phyloP scores from a whole-genome alignment of 805 yeast genomes.

The Wickerhamomyces tratensis region DNA sequence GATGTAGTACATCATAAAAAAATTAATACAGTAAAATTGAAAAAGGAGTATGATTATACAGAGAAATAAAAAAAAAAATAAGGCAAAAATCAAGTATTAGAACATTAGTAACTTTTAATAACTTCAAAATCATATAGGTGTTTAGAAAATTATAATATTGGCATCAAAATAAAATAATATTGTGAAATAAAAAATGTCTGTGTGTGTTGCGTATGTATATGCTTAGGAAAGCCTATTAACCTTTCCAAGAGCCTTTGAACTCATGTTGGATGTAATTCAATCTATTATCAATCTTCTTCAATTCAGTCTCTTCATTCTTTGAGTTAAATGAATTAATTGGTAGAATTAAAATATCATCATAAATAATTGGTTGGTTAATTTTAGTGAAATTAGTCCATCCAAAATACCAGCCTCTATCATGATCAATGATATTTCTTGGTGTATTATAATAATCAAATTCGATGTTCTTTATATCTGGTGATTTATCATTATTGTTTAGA shows the following conservation, averaged over 20 bases:
- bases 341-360: slow-evolving; percentile 60
- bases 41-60: no score
- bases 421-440: background rate
- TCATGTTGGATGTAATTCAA: slow-evolving; percentile 48
- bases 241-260: slow-evolving; percentile 56
- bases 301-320: slow-evolving; percentile 53
- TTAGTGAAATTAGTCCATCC: slow-evolving; percentile 51
- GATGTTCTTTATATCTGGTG: slow-evolving; percentile 4
- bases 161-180: no score
- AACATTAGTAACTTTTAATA: no score
- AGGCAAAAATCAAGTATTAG: no score
- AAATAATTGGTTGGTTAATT: slow-evolving; percentile 35
- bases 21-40: no score
- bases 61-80: no score
- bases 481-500: background rate
- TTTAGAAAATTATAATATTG: no score
- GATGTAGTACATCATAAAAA: no score
- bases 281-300: slow-evolving; percentile 27
- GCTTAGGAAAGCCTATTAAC: no score
- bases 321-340: slow-evolving; percentile 62
- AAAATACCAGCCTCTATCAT: slow-evolving; percentile 20
- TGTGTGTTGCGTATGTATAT: no score
- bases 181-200: no score
- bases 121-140: no score
- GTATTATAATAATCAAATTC: slow-evolving; percentile 20